Evolutionary conservation across 495 filamentous ascomycete genomes (phyloP), one percentile per base, ranked within the genome.

Genomic region (Aspergillus bridgeri): DNA sequence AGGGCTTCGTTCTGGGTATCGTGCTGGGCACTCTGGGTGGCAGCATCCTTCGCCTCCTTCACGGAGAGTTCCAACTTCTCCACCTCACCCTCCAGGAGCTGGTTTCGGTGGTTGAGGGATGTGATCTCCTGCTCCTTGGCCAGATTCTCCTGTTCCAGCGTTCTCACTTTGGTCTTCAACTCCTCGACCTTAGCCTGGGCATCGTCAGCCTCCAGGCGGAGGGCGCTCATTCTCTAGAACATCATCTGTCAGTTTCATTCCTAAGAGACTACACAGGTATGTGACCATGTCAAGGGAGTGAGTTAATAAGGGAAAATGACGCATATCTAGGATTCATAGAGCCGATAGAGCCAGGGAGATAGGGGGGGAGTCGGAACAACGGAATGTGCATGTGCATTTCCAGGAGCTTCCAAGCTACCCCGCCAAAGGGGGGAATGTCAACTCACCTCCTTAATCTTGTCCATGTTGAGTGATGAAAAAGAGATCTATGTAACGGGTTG

Each of bases 51-150:
- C 64, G 84, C 77, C 48, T 92, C 87, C 77, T 89, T 89, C 64
- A 95, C 78, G 58, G 72, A 70, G 17, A 69, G 67, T 76, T 97
- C 94, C 47, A 91, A 78, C 80, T 96, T 96, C 76, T 97, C 95
- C 64, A 95, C 86, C 68, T 96, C 91, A 53, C 70, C 60, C 73
- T 97, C 92, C n/a, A 96, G 86, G 43, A 95, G 79, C 56, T 83
- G 80, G 74, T 95, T 96, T 75, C 89, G 91, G 86, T 97, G 92
- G 66, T 84, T 82, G 56, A 98, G 87, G 24, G 94, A 98, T 56
- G 86, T 90, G 69, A 98, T 96, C 74, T 98, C 93, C 74, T 98
- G 93, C 76, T 98, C 94, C 81, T 98, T 98, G 57, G 86, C 74
- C 44, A 95, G 83, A 71, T 92, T 98, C 79, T 97, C 93, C 72